A percentile compares a stretch with the other conserved stretches of the same genome.
These are phyloP conservation scores for Aspergillus cejpii DNA, from an alignment of 2,329 filamentous ascomycete genomes.

Conservation along the genomic window DNA sequence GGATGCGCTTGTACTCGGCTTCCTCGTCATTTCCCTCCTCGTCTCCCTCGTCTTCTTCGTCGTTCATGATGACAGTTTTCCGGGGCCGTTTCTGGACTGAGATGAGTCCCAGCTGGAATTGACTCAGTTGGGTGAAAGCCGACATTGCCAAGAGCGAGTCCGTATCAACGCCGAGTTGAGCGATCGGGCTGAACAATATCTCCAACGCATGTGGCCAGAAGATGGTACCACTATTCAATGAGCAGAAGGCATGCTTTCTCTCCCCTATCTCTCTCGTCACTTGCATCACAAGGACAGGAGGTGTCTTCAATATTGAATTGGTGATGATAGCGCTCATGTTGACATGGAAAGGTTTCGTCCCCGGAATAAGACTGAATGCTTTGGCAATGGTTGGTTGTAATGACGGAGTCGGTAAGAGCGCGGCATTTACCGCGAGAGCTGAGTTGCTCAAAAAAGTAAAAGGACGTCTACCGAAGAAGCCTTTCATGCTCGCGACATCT, in stretches of 20 bases:
- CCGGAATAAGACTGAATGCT: constrained; percentile 26
- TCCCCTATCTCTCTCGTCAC: constrained; percentile 28
- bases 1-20: constrained; percentile 1
- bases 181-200: constrained; percentile 20
- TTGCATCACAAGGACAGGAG: constrained; percentile 30
- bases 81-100: constrained; percentile 21
- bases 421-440: constrained; percentile 21
- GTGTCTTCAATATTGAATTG: constrained; percentile 22
- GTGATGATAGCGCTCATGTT: constrained; percentile 25
- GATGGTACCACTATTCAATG: constrained; percentile 36
- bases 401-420: constrained; percentile 28
- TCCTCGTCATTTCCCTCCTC: constrained; percentile 17
- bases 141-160: constrained; percentile 12
- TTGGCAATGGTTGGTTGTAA: constrained; percentile 28
- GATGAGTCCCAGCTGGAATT: constrained; percentile 31
- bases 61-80: constrained; percentile 6
- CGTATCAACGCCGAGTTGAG: constrained; percentile 20
- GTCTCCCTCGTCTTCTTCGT: constrained; percentile 24
- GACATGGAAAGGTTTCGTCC: constrained; percentile 31
- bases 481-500: constrained; percentile 22
- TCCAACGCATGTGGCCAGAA: constrained; percentile 29
- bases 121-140: constrained; percentile 21
- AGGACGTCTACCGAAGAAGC: constrained; percentile 23
- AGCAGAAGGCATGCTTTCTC: constrained; percentile 27
- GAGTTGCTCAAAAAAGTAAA: constrained; percentile 32